Evolutionary conservation across 345 rosid species (phyloP).

Genomic region (Populus ilicifolia): DNA sequence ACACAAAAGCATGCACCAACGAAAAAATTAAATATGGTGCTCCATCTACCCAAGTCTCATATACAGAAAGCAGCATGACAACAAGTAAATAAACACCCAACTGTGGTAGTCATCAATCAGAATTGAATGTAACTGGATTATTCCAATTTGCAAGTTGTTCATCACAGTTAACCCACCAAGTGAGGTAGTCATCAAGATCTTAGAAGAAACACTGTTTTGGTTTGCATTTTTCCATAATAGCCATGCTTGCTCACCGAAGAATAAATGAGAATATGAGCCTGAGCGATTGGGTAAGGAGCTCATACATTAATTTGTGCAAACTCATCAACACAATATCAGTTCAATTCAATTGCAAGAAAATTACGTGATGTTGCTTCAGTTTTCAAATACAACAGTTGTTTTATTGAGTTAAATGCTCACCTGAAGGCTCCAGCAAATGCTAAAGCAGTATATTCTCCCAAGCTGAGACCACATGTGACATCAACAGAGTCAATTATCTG

Average conservation of each 20-base stretch:
- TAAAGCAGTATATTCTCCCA: constrained; percentile 96
- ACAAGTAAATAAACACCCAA: background rate
- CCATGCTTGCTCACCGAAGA: background rate
- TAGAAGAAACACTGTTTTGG: background rate
- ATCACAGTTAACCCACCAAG: too few relatives aligned
- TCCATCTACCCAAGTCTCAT: background rate
- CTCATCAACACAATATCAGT: background rate
- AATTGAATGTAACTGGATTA: background rate
- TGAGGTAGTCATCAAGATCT: background rate
- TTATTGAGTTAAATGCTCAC: constrained; percentile 30
- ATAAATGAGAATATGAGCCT: background rate
- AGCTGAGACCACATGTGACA: constrained; percentile 94
- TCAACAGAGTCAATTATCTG: constrained; percentile 85
- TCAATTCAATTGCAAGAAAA: background rate
- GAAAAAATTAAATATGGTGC: background rate
- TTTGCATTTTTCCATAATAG: background rate
- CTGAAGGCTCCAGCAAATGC: constrained; percentile 97
- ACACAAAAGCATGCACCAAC: background rate
- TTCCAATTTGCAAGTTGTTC: background rate
- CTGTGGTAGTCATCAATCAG: background rate
- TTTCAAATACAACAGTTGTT: background rate
- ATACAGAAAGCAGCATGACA: background rate
- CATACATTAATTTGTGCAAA: background rate
- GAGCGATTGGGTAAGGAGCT: background rate
- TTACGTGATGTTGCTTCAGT: background rate